Evolutionary conservation across 2,329 filamentous ascomycete genomes (phyloP), one percentile per base, ranked within the genome.

Genomic region (Diaporthe sp.): DNA sequence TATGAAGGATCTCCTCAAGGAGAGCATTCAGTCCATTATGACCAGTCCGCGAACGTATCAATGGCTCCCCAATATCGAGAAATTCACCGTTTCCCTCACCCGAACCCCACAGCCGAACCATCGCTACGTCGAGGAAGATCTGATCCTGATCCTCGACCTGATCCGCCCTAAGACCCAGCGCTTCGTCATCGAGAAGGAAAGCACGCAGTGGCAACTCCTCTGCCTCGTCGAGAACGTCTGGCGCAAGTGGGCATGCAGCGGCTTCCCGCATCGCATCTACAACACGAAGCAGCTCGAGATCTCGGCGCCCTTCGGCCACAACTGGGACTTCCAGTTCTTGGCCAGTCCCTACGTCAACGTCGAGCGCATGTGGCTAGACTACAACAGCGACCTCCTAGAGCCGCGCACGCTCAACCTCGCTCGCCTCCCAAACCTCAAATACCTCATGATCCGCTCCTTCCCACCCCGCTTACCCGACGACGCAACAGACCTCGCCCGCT

Each of bases 311-410:
- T 58, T 72, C 47, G 74, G 74, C 9, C 71, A 75, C 30, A 60
- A 33, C 47, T 73, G 55, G 55, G 71, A 75, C 64, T 75, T 75
- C 47, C 71, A 73, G 17, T 73, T 73, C 40, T 64, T 75, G 30
- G 68, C 71, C 25, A 55, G 33, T 22, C 74, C 74, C 25, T 75
- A 73, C 57, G 30, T 73, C 35, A 61, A 73, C 38, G 35, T 69
- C 7, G 71, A 73, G 45, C 74, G 74, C 38, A 40, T 75, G 55
- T 75, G 70, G 74, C 74, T 75, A 22, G 74, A 75, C 71, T 73
- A 55, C 57, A 64, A 75, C 47, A 47, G 55, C 25, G 38, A 52
- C 35, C 57, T 52, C 38, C 47, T 75, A 6, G 55, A 54, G 25
- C 64, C 71, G 10, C 17, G 54, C 22, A 70, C 61, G 22, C 64